Base-by-base conservation (phyloP, 805 yeast genomes). In the Kazachstania kunashirensis region DNA sequence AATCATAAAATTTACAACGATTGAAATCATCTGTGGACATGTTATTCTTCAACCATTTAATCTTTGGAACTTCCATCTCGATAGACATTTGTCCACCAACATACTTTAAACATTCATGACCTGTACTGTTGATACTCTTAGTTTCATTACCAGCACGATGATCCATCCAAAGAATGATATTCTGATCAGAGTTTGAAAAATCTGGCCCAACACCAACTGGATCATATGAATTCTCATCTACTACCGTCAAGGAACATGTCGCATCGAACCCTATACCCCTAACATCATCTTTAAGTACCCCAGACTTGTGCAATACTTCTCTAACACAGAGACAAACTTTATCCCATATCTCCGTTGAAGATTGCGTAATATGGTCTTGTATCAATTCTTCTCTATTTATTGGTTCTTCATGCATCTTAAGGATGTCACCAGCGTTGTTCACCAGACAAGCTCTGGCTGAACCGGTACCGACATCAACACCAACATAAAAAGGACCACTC, bases 51-150 rank as follows among this genome's bases (percentile, higher is more conserved):
- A 92, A 71, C 98, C 98, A 92, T 64, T 84, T 83, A 65, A 85
- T 86, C 63, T 92, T 92, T 43, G 98, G 98, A 46, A 92, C 70
- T 57, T 92, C 97, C 97, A 92, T 92, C 61, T 89, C 98, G 52
- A 92, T 82, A 34, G 96, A 86, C 96, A 92, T 89, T 50, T 78
- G 79, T 14, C 97, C 97, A 41, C 98, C 98, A 14, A 92, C 97
- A 57, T 84, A 92, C 57, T 84, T 81, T 52, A 92, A 69, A 40
- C 84, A 75, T 52, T 73, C 75, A 53, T 85, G 94, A 24, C 72
- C 71, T 0, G 95, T 81, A 29, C 79, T 74, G 61, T 89, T 89
- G 57, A 92, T 86, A 39, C 66, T 73, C 38, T 75, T 65, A 11
- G 96, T 86, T 56, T 89, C 96, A 6, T 67, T 65, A 12, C 70